Conservation (phyloP, 2,329 filamentous ascomycete genomes). For the Neopestalotiopsis rosae region DNA sequence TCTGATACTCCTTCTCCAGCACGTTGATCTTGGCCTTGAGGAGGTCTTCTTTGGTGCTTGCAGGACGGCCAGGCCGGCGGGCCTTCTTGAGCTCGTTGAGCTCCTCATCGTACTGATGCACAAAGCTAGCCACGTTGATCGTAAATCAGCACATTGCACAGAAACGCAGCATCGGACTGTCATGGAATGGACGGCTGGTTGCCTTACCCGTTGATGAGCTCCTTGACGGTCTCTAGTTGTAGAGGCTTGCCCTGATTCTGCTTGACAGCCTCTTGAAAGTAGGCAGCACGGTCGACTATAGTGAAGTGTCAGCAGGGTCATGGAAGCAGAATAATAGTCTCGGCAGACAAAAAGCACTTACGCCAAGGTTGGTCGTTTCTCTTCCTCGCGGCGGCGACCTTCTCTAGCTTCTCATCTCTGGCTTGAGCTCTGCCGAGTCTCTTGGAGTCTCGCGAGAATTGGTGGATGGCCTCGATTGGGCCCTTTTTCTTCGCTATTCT, state of each 20-base stretch:
- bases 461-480: constrained; percentile 77
- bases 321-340: not conserved
- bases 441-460: constrained; percentile 86
- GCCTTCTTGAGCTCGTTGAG: constrained; percentile 68
- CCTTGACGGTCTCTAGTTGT: constrained; percentile 61
- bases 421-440: constrained; percentile 79
- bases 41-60: constrained; percentile 77
- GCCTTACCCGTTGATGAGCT: constrained; percentile 63
- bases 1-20: constrained; percentile 80
- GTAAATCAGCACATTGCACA: constrained; percentile 26
- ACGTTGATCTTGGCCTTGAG: constrained; percentile 72
- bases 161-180: not conserved
- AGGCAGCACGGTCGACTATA: constrained; percentile 69
- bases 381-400: constrained; percentile 69
- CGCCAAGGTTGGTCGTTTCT: constrained; percentile 78
- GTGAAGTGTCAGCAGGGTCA: not conserved
- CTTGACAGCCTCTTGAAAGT: constrained; percentile 71
- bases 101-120: constrained; percentile 75
- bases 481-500: constrained; percentile 87
- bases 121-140: constrained; percentile 55
- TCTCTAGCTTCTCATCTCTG: constrained; percentile 82
- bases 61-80: constrained; percentile 79
- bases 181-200: not conserved
- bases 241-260: constrained; percentile 57
- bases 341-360: constrained; percentile 44